Base-by-base conservation (phyloP, 148 eudicot species). In the Drosera capensis region DNA sequence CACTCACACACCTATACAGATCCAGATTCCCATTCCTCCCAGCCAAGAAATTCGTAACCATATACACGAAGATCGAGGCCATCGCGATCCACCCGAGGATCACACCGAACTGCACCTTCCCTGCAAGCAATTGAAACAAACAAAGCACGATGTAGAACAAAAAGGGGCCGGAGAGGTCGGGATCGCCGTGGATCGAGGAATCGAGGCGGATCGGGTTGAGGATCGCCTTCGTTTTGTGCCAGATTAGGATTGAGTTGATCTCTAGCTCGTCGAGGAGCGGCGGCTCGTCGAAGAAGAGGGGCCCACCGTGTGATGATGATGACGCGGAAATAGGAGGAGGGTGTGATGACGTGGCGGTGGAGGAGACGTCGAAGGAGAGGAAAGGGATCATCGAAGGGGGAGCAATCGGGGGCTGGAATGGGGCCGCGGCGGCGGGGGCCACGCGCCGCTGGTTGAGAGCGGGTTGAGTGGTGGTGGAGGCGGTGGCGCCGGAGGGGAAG, bases 231-330 rank as follows among this genome's bases (percentile, higher is more conserved):
- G 63, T 64, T 23, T 64, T 64, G 22, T 39, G 57, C 48, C 55
- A 64, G n/a, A 64, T 64, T 43, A 51, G 57, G 14, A 40, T 18
- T 2, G 68, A 52, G 38, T 52, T 51, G 58, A 64, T 64, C 43
- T 52, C 68, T 37, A 64, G 68, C 22, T 64, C 68, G 46, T 64
- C 68, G 31, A 64, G 68, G 13, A 64, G 54, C 7, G 68, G 28
- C 3, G 58, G 63, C 43, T 64, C 68, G 45, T 57, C 63, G 9
- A 40, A 38, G 24, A 57, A 64, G 21, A 40, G 25, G 17, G 42
- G 12, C 23, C 34, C 6, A 18, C 7, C 24, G 43, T 16, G 42
- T 19, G 14, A 43, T 25, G 8, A 22, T n/a, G 29, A 3, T 19
- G 40, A 24, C 25, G 55, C n/a, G n/a, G n/a, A n/a, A n/a, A 9